These are phyloP conservation scores for Colletotrichum siamense DNA, from an alignment of 2,329 filamentous ascomycete genomes.

Conservation along the genomic window DNA sequence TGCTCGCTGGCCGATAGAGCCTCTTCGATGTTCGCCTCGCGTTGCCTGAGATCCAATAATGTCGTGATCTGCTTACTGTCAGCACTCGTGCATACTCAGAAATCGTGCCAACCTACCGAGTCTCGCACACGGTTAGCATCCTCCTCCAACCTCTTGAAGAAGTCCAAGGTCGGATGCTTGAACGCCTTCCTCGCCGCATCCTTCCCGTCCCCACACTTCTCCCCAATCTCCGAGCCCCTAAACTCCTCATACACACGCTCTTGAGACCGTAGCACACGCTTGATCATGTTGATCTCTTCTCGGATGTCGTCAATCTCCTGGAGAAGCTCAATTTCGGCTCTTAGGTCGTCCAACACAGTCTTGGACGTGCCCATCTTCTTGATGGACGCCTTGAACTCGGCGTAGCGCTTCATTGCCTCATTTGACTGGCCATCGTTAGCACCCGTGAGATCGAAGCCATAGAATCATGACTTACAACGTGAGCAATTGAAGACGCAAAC, in stretches of 20 bases:
- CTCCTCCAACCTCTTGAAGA: conserved; percentile 21
- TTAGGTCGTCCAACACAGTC: conserved; percentile 23
- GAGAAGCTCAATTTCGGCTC: conserved; percentile 27
- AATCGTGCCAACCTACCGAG: too few species aligned
- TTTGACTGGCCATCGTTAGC: neutral
- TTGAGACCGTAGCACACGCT: conserved; percentile 21
- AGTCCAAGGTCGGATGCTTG: conserved; percentile 21
- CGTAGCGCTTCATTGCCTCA: conserved; percentile 24
- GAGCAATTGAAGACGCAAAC: conserved; percentile 18
- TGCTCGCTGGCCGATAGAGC: conserved; percentile 23
- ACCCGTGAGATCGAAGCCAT: too few species aligned
- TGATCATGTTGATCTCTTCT: conserved; percentile 24
- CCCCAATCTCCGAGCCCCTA: neutral
- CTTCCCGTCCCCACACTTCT: neutral
- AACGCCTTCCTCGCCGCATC: neutral
- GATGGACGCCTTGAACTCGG: conserved; percentile 20
- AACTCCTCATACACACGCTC: conserved; percentile 23
- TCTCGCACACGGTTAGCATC: conserved; percentile 20
- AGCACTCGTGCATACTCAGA: too few species aligned
- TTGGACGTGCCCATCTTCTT: conserved; percentile 22
- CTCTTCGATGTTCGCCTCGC: conserved; percentile 24
- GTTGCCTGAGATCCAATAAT: conserved; percentile 19
- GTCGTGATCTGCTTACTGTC: too few species aligned
- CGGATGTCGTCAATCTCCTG: conserved; percentile 22
- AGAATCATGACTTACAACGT: neutral